A percentile compares a stretch with the other conserved stretches of the same genome.
phyloP scores from a whole-genome alignment of 2,329 filamentous ascomycete species.

The Biscogniauxia mediterranea region DNA sequence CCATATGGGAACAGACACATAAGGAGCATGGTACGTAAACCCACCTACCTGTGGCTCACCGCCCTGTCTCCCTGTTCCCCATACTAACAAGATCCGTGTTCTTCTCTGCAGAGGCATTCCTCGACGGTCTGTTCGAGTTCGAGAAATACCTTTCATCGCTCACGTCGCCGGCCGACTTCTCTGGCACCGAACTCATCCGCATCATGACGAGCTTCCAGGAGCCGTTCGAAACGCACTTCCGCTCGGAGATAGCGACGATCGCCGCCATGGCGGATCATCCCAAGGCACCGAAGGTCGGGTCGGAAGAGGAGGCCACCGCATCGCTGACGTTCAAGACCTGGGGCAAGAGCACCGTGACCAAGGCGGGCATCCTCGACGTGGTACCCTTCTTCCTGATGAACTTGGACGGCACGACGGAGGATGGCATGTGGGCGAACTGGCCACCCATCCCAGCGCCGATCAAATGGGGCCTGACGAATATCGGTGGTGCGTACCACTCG shows the following conservation, averaged over 20 bases:
- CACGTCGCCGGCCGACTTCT: conserved; percentile 41
- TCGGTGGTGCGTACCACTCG: conserved; percentile 55
- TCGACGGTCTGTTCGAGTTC: conserved; percentile 50
- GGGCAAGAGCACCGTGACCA: conserved; percentile 63
- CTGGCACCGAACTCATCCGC: conserved; percentile 42
- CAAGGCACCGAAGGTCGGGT: conserved; percentile 47
- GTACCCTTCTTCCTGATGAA: conserved; percentile 66
- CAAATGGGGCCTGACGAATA: conserved; percentile 58
- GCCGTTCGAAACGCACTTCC: conserved; percentile 54
- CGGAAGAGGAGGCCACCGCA: conserved; percentile 45
- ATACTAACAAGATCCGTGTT: neutral
- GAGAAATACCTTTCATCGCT: conserved; percentile 49
- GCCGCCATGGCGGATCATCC: conserved; percentile 48
- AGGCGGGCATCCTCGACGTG: conserved; percentile 57
- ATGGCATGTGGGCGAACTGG: conserved; percentile 60
- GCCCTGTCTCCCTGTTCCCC: neutral
- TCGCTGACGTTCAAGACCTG: conserved; percentile 54
- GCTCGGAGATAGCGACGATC: conserved; percentile 54
- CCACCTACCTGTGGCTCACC: neutral
- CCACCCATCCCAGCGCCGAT: conserved; percentile 62
- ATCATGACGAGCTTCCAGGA: conserved; percentile 52
- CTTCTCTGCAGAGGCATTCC: conserved; percentile 42
- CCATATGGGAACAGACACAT: conserved; percentile 51
- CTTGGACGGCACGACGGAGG: conserved; percentile 57
- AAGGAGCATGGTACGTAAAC: conserved; percentile 50